Percentiles rank a stretch among this genome's conserved stretches.
Conservation (phyloP, 805 yeast genomes). For the Teunomyces gatunensis region DNA sequence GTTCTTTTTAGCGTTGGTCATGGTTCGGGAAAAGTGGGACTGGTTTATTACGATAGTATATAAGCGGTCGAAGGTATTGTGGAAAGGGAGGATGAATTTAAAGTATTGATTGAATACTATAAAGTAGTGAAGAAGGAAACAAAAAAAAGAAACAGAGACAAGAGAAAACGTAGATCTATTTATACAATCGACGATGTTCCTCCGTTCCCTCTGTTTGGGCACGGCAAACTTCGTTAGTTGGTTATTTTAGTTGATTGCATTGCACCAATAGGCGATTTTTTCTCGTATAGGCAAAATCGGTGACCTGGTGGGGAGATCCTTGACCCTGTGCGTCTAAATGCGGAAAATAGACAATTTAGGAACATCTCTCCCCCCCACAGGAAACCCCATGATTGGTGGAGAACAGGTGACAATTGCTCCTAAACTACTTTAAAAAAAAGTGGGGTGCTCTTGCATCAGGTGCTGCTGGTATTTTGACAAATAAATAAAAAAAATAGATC, state of each 20-base stretch:
- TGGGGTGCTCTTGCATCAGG: slow-evolving; percentile 4
- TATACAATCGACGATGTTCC: not conserved
- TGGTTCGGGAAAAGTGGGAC: slow-evolving; percentile 8
- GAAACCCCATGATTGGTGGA: slow-evolving; percentile 1
- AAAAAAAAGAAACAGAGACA: not conserved
- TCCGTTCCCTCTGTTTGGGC: not conserved
- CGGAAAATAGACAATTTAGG: not conserved
- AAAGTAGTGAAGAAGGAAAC: not conserved
- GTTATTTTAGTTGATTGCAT: not conserved
- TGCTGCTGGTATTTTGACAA: not conserved
- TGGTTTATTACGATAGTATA: not conserved
- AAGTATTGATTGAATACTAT: not conserved
- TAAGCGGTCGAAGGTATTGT: not conserved
- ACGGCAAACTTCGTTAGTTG: not conserved
- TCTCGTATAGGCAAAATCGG: not conserved
- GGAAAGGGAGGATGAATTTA: not conserved
- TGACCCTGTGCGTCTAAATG: not conserved
- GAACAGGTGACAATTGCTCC: not conserved
- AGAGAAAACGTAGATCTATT: not conserved
- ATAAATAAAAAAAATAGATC: not conserved
- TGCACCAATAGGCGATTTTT: not conserved
- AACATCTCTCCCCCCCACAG: not conserved
- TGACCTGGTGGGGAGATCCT: slow-evolving; percentile 4
- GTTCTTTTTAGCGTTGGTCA: slow-evolving; percentile 24
- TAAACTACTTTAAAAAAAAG: not conserved